Percentiles rank a stretch among this genome's conserved stretches.
Evolutionary conservation across 1,139 yeast species (phyloP).

Genomic region (Chernovozyma aurita): DNA sequence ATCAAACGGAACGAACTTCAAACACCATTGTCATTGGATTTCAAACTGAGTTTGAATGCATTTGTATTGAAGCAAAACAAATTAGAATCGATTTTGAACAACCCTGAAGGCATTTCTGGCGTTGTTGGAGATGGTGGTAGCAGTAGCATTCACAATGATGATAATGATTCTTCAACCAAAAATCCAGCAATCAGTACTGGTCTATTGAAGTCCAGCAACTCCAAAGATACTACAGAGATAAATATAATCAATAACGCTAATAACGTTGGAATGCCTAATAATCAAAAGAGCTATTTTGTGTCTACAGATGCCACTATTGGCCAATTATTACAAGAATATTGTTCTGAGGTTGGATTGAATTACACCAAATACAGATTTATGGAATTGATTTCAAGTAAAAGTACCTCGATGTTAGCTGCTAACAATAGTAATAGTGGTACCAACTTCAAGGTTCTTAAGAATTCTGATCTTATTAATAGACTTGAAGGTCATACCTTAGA

Average conservation of each 20-base stretch:
- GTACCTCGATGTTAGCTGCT: background rate
- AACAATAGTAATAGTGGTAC: too few species aligned
- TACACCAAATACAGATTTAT: slow-evolving; percentile 20
- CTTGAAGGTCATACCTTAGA: background rate
- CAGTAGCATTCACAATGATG: slow-evolving; percentile 4
- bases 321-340: slow-evolving; percentile 30
- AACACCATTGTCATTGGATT: slow-evolving; percentile 52
- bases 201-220: background rate
- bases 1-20: slow-evolving; percentile 30
- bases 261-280: background rate
- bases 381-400: background rate
- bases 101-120: slow-evolving; percentile 1
- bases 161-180: background rate
- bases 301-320: slow-evolving; percentile 21
- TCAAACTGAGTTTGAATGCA: slow-evolving; percentile 20
- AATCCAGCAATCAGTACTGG: background rate
- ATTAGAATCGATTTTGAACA: background rate
- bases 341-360: slow-evolving; percentile 26
- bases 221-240: background rate
- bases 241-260: slow-evolving; percentile 3
- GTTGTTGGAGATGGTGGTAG: slow-evolving; percentile 5
- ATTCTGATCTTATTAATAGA: background rate
- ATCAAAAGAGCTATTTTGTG: background rate
- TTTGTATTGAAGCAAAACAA: background rate
- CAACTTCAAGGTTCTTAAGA: background rate